These are phyloP conservation scores for Neospora caninum DNA, from an alignment of 169 alveolate species.

Conservation along the genomic window DNA sequence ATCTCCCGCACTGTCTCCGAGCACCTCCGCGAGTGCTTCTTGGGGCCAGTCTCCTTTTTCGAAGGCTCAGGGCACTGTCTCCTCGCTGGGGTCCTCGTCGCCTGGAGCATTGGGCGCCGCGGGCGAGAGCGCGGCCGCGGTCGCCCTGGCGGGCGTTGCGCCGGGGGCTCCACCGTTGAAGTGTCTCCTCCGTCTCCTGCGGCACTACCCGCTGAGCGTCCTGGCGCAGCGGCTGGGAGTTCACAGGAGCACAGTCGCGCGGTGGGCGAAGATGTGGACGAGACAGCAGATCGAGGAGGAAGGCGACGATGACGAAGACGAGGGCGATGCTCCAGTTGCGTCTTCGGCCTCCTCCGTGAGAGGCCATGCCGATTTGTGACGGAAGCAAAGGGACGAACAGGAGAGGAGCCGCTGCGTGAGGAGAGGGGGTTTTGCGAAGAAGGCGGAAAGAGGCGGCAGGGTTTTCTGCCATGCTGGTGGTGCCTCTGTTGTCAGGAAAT, in stretches of 20 bases:
- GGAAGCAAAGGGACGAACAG: too few species aligned
- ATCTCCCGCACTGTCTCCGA: not conserved
- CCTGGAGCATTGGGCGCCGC: not conserved
- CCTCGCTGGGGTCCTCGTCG: not conserved
- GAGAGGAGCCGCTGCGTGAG: too few species aligned
- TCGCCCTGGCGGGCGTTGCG: not conserved
- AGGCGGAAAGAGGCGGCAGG: too few species aligned
- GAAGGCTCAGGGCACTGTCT: too few species aligned
- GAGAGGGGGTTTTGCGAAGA: too few species aligned
- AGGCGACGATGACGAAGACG: conserved; percentile 1
- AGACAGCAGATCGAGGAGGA: conserved; percentile 17
- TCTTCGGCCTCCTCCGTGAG: not conserved
- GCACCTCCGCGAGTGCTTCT: not conserved
- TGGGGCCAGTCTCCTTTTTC: not conserved
- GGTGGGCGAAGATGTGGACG: conserved; percentile 30
- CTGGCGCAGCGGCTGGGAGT: conserved; percentile 42
- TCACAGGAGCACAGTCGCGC: conserved; percentile 39
- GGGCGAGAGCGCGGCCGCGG: not conserved
- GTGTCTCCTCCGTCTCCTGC: conserved; percentile 32
- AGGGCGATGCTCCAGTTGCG: not conserved
- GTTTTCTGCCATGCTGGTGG: too few species aligned
- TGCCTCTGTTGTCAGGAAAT: too few species aligned
- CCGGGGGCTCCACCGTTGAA: conserved; percentile 36
- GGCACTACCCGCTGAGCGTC: conserved; percentile 29
- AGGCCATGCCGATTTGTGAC: not conserved